Evolutionary conservation across 2,329 filamentous ascomycete species (phyloP).

Genomic region (Apiospora koreana): DNA sequence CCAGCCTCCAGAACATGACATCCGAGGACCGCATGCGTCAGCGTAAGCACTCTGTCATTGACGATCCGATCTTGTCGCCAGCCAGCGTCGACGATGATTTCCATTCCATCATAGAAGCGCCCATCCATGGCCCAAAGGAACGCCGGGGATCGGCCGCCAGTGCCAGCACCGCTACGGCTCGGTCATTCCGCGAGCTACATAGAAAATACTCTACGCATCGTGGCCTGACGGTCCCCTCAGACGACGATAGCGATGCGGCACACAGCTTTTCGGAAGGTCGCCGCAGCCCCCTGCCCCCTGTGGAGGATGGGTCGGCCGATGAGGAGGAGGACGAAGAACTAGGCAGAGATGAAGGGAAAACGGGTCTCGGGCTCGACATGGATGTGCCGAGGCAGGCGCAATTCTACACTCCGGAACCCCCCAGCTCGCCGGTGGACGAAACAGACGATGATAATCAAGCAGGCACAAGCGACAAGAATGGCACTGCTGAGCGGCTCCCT

Average conservation of each 20-base stretch:
- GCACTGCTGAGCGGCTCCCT: conserved; percentile 27
- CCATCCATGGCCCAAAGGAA: conserved; percentile 40
- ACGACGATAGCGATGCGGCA: conserved; percentile 62
- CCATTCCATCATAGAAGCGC: conserved; percentile 49
- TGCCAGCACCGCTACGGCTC: conserved; percentile 65
- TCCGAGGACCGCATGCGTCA: conserved; percentile 71
- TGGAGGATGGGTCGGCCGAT: conserved; percentile 42
- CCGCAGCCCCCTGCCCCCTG: conserved; percentile 55
- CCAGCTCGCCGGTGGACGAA: conserved; percentile 31
- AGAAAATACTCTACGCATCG: conserved; percentile 56
- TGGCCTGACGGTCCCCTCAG: conserved; percentile 50
- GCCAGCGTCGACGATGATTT: conserved; percentile 50
- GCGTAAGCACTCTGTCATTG: conserved; percentile 53
- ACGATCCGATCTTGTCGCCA: conserved; percentile 40
- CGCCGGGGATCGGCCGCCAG: conserved; percentile 65
- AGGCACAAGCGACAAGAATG: conserved; percentile 17
- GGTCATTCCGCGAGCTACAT: conserved; percentile 65
- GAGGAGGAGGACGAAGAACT: conserved; percentile 30
- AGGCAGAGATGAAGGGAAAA: conserved; percentile 17
- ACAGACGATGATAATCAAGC: conserved; percentile 23
- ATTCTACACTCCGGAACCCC: conserved; percentile 45
- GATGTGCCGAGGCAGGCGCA: conserved; percentile 30
- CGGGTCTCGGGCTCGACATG: conserved; percentile 1
- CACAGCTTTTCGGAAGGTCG: conserved; percentile 61
- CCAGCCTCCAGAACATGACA: conserved; percentile 80